These are phyloP conservation scores for Kluyveromyces nonfermentans DNA, from an alignment of 805 yeast species.

Conservation along the genomic window DNA sequence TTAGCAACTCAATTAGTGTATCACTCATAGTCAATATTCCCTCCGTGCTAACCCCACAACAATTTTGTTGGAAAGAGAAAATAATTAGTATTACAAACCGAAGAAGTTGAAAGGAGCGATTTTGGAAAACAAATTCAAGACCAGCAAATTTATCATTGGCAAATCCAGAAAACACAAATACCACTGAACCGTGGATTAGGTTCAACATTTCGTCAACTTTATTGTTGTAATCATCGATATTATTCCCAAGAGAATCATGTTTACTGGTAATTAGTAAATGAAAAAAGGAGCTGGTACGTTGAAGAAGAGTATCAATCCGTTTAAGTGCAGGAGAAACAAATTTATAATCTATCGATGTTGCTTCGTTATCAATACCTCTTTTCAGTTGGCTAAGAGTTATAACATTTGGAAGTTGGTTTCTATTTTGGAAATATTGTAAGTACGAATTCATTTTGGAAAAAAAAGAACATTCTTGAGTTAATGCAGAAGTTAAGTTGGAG, in stretches of 20 bases:
- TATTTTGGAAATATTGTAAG: constrained; percentile 20
- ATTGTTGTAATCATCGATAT: constrained; percentile 12
- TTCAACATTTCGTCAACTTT: constrained; percentile 18
- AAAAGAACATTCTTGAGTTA: constrained; percentile 10
- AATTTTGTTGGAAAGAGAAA: constrained; percentile 16
- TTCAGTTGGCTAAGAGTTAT: constrained; percentile 17
- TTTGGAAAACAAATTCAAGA: constrained; percentile 24
- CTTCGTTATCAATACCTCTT: constrained; percentile 12
- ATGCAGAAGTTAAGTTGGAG: background rate
- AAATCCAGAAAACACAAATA: constrained; percentile 24
- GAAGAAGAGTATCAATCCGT: constrained; percentile 22
- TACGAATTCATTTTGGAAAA: constrained; percentile 1
- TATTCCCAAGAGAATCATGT: constrained; percentile 18
- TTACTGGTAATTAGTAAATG: constrained; percentile 12
- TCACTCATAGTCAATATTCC: constrained; percentile 4
- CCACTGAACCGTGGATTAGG: constrained; percentile 21
- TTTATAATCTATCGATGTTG: constrained; percentile 13
- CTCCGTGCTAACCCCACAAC: background rate
- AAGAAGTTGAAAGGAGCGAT: constrained; percentile 19
- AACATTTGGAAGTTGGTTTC: constrained; percentile 7
- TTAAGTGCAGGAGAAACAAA: constrained; percentile 7
- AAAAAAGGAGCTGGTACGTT: constrained; percentile 19
- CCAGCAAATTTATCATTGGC: constrained; percentile 26
- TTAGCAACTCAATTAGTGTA: constrained; percentile 11
- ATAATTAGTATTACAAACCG: constrained; percentile 18